phyloP scores from a whole-genome alignment of 2,329 filamentous ascomycete genomes.

The Zasmidium angulare region DNA sequence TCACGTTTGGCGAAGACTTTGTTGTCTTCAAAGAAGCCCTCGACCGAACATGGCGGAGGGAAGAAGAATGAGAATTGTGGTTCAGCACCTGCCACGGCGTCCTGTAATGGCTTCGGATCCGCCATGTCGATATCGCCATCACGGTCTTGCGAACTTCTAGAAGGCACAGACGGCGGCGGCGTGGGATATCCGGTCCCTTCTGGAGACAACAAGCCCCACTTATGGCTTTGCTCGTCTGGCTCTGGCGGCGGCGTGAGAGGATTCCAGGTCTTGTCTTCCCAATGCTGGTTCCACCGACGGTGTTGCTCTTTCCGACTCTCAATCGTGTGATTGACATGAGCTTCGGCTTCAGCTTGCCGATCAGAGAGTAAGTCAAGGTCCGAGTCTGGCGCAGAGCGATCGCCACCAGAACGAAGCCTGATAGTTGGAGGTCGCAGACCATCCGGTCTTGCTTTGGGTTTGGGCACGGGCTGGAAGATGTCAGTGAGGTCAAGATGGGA shows the following conservation, averaged over 20 bases:
- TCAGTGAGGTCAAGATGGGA: constrained; percentile 20
- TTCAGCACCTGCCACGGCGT: constrained; percentile 21
- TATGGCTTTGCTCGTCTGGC: constrained; percentile 31
- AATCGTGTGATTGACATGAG: constrained; percentile 76
- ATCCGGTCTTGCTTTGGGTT: constrained; percentile 56
- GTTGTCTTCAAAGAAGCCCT: constrained; percentile 12
- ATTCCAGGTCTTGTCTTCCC: constrained; percentile 81
- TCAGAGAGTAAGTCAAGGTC: constrained; percentile 78
- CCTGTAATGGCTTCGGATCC: constrained; percentile 22
- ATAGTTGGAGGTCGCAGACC: constrained; percentile 62
- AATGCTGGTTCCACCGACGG: constrained; percentile 85
- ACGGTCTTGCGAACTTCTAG: constrained; percentile 38
- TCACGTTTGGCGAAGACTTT: constrained; percentile 20
- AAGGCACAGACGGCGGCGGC: constrained; percentile 48
- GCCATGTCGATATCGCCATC: constrained; percentile 39
- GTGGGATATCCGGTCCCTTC: constrained; percentile 41
- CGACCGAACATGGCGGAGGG: constrained; percentile 12
- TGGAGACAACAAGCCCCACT: constrained; percentile 31
- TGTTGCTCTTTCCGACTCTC: constrained; percentile 86
- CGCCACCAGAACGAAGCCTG: constrained; percentile 54
- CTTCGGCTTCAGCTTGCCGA: constrained; percentile 76
- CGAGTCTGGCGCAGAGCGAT: constrained; percentile 70
- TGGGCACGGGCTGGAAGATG: constrained; percentile 29
- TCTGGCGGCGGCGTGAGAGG: constrained; percentile 79
- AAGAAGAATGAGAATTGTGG: constrained; percentile 26